phyloP scores from a whole-genome alignment of 2,329 filamentous ascomycete genomes.

The Elsinoe perseae region DNA sequence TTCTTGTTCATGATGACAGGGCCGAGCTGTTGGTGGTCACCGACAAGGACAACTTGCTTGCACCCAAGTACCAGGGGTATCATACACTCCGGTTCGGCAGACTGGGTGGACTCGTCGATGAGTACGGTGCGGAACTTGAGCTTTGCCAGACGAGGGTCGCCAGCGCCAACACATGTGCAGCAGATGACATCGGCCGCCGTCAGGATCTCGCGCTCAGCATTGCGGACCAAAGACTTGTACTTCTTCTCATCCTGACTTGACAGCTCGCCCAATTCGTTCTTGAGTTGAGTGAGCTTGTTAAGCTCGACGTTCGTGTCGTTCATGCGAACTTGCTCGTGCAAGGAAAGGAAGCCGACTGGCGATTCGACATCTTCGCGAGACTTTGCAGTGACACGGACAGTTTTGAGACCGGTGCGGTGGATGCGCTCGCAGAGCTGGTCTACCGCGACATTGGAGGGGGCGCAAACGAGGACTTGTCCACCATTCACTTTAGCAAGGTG shows the following conservation, averaged over 20 bases:
- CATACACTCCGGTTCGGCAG: constrained; percentile 97
- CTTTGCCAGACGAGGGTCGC: constrained; percentile 88
- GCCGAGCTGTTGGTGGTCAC: constrained; percentile 94
- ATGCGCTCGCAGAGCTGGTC: constrained; percentile 97
- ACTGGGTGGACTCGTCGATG: constrained; percentile 97
- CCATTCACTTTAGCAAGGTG: constrained; percentile 92
- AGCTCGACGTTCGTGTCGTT: constrained; percentile 94
- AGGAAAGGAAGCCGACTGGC: constrained; percentile 88
- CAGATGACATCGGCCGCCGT: constrained; percentile 96
- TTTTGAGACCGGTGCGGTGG: constrained; percentile 88
- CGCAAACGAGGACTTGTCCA: constrained; percentile 90
- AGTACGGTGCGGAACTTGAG: constrained; percentile 98
- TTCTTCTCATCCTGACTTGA: constrained; percentile 97
- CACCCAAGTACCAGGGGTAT: constrained; percentile 94
- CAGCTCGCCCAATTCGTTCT: constrained; percentile 82
- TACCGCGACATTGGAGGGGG: constrained; percentile 95
- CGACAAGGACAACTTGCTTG: constrained; percentile 97
- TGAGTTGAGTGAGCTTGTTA: constrained; percentile 84
- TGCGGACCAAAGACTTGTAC: constrained; percentile 89
- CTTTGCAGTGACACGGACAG: constrained; percentile 96
- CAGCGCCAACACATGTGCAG: constrained; percentile 95
- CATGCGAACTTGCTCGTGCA: constrained; percentile 96
- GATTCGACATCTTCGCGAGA: constrained; percentile 98
- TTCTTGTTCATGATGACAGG: constrained; percentile 99
- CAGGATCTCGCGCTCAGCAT: constrained; percentile 89